phyloP scores from a whole-genome alignment of 2,329 filamentous ascomycete genomes.

The Microascus cirrosus region DNA sequence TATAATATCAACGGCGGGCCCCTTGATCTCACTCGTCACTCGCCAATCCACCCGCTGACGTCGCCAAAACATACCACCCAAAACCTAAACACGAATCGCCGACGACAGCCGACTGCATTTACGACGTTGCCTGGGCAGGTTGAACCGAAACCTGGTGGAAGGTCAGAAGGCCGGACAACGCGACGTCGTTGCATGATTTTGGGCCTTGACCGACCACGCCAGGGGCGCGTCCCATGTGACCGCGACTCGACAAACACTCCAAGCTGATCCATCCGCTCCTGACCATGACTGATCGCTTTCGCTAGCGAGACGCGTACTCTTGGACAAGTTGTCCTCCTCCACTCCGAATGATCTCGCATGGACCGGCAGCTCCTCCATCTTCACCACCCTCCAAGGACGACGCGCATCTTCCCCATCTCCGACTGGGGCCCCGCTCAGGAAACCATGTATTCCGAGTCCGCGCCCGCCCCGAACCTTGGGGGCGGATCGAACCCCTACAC shows the following conservation, averaged over 20 bases:
- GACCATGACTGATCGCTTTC: neutral
- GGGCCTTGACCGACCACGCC: neutral
- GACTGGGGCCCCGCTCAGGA: slow-evolving; percentile 32
- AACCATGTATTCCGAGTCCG: slow-evolving; percentile 18
- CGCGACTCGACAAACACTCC: neutral
- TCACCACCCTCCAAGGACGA: slow-evolving; percentile 15
- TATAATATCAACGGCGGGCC: neutral
- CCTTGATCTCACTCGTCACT: neutral
- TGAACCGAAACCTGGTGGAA: neutral
- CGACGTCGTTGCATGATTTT: neutral
- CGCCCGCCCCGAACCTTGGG: neutral
- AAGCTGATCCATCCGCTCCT: neutral
- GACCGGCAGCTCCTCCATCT: slow-evolving; percentile 4
- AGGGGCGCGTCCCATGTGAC: neutral
- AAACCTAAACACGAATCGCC: neutral
- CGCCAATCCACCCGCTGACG: neutral
- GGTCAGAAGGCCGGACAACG: neutral
- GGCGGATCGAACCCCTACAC: neutral
- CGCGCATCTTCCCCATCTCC: slow-evolving; percentile 24
- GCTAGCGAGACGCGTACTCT: neutral
- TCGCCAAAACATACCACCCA: neutral
- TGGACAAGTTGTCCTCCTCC: neutral
- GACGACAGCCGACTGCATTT: neutral
- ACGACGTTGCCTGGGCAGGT: neutral
- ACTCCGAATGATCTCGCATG: slow-evolving; percentile 4